A percentile compares a stretch with the other conserved stretches of the same genome.
Evolutionary conservation across 768 basidiomycete genomes (phyloP).

Genomic region (Tylopilus subfusipes): DNA sequence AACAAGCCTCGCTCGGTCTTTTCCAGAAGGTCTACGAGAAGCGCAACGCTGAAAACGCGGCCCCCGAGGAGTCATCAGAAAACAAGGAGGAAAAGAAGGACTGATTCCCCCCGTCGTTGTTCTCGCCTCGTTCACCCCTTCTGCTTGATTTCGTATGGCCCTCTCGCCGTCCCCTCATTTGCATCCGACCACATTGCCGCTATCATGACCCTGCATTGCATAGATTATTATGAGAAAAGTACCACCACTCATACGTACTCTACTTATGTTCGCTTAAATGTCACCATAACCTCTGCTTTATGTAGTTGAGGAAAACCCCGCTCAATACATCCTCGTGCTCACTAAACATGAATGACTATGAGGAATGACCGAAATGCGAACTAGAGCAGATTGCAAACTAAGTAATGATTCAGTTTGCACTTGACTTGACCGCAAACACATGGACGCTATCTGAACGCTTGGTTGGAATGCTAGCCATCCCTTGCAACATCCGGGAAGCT

Average conservation of each 20-base stretch:
- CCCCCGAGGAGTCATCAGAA: slow-evolving; percentile 42
- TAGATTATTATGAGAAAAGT: slow-evolving; percentile 29
- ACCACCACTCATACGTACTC: slow-evolving; percentile 25
- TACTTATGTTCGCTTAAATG: slow-evolving; percentile 21
- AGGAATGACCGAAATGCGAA: too few relatives aligned
- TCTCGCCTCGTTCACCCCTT: background rate
- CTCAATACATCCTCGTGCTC: slow-evolving; percentile 21
- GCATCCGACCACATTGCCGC: slow-evolving; percentile 5
- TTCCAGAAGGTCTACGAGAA: slow-evolving; percentile 99
- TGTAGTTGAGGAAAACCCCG: slow-evolving; percentile 20
- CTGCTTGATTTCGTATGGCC: slow-evolving; percentile 13
- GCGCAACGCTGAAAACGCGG: slow-evolving; percentile 67
- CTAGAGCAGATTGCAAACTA: too few relatives aligned
- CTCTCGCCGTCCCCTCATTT: slow-evolving; percentile 27
- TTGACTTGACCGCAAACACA: too few relatives aligned
- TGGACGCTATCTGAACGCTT: too few relatives aligned
- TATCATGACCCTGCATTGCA: slow-evolving; percentile 19
- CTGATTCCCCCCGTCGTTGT: slow-evolving; percentile 35
- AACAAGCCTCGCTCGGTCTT: slow-evolving; percentile 90
- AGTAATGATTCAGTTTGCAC: too few relatives aligned
- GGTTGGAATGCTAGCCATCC: too few relatives aligned
- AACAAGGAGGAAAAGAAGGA: slow-evolving; percentile 81
- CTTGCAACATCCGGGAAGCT: too few relatives aligned
- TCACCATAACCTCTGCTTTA: slow-evolving; percentile 8
- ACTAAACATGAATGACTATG: too few relatives aligned